phyloP scores from a whole-genome alignment of 441 rosid species.

The Adansonia rubrostipa region DNA sequence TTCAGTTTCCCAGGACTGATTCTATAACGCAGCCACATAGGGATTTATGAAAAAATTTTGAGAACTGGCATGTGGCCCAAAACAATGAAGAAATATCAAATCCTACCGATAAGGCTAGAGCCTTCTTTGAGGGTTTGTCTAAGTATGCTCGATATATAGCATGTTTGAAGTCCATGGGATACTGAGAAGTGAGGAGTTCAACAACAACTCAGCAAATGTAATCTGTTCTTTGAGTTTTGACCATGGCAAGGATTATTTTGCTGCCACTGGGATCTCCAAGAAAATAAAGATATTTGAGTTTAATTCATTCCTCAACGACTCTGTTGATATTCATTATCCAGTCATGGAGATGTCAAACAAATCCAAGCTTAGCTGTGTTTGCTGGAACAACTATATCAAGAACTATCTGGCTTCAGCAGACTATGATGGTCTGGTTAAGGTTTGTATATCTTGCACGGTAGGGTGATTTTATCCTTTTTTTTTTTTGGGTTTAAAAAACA shows the following conservation, averaged over 20 bases:
- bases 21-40: conserved; percentile 53
- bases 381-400: conserved; percentile 94
- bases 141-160: conserved; percentile 81
- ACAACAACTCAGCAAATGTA: conserved; percentile 75
- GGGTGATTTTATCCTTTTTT: neutral
- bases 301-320: conserved; percentile 69
- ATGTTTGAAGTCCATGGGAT: conserved; percentile 77
- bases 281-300: conserved; percentile 93
- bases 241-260: conserved; percentile 85
- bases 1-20: conserved; percentile 54
- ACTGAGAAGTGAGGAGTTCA: conserved; percentile 74
- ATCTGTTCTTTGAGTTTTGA: conserved; percentile 93
- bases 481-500: neutral
- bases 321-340: conserved; percentile 91
- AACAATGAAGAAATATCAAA: conserved; percentile 50
- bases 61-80: conserved; percentile 39
- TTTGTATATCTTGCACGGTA: conserved; percentile 39
- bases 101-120: conserved; percentile 66
- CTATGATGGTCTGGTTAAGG: conserved; percentile 95
- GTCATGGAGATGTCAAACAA: conserved; percentile 81
- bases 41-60: conserved; percentile 56
- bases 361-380: conserved; percentile 83
- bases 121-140: conserved; percentile 84
- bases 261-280: conserved; percentile 94
- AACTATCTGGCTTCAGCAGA: conserved; percentile 96